These are phyloP conservation scores for Mycosphaerelloides madeirae DNA, from an alignment of 2,329 filamentous ascomycete species.

Conservation along the genomic window DNA sequence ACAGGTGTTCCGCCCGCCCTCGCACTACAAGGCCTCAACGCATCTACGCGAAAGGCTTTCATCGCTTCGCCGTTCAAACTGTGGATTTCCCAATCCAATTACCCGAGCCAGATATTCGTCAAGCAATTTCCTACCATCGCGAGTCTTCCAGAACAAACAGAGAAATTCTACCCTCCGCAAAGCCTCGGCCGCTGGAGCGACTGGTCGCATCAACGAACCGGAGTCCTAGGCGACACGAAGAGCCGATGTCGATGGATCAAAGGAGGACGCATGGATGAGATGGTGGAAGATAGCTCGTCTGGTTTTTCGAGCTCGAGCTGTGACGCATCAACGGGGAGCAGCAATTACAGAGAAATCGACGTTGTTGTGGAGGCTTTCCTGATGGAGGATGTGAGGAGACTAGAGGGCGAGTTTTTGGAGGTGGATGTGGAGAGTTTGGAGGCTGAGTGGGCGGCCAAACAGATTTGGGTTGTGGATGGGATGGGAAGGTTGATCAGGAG, in stretches of 20 bases:
- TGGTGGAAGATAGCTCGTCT: conserved; percentile 4
- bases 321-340: not conserved
- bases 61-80: conserved; percentile 8
- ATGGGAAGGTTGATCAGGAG: conserved; percentile 17
- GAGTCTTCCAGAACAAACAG: conserved; percentile 2
- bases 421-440: conserved; percentile 13
- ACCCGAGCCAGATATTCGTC: conserved; percentile 15
- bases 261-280: conserved; percentile 3
- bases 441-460: conserved; percentile 6
- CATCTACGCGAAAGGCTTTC: conserved; percentile 7
- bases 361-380: conserved; percentile 7
- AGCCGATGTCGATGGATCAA: conserved; percentile 14
- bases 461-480: conserved; percentile 20
- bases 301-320: too few relatives aligned
- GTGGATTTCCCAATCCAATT: conserved; percentile 14
- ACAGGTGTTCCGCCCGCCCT: conserved; percentile 3
- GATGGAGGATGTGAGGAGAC: conserved; percentile 12
- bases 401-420: conserved; percentile 10
- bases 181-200: conserved; percentile 6
- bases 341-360: not conserved
- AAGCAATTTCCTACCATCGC: conserved; percentile 2
- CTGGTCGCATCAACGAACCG: conserved; percentile 4
- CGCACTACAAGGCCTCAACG: conserved; percentile 1
- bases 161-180: conserved; percentile 15
- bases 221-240: conserved; percentile 2